Evolutionary conservation across 2,329 filamentous ascomycete genomes (phyloP).

Genomic region (Cladophialophora psammophila): DNA sequence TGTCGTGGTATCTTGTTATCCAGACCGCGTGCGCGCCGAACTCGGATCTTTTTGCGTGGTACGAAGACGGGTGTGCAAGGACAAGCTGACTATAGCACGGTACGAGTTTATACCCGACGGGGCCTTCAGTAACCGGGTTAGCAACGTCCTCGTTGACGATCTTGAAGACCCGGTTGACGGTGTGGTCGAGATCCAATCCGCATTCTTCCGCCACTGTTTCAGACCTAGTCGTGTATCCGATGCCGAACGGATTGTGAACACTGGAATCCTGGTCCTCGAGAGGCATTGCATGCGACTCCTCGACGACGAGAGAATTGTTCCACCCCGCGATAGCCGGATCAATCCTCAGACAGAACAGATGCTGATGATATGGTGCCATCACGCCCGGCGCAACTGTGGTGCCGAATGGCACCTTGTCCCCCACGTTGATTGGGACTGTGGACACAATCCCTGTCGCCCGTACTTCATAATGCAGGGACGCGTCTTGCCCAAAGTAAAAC

Average conservation of each 20-base stretch:
- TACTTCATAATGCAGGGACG: constrained; percentile 51
- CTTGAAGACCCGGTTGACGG: constrained; percentile 61
- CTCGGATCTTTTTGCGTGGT: constrained; percentile 60
- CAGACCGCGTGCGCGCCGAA: constrained; percentile 65
- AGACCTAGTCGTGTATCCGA: constrained; percentile 58
- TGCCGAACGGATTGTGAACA: constrained; percentile 59
- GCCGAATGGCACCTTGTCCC: constrained; percentile 48
- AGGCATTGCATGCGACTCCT: constrained; percentile 67
- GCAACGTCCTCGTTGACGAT: constrained; percentile 62
- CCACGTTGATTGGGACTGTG: constrained; percentile 48
- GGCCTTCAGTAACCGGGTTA: constrained; percentile 62
- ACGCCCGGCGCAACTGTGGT: constrained; percentile 53
- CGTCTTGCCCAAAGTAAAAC: constrained; percentile 53
- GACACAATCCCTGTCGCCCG: constrained; percentile 57
- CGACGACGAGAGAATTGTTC: constrained; percentile 53
- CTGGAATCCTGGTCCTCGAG: constrained; percentile 51
- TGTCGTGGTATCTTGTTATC: constrained; percentile 61
- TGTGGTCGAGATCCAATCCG: constrained; percentile 58
- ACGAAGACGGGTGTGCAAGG: constrained; percentile 61
- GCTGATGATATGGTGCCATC: constrained; percentile 54
- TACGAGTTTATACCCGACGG: constrained; percentile 64
- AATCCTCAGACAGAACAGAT: constrained; percentile 55
- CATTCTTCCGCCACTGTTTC: constrained; percentile 57
- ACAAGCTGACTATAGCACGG: constrained; percentile 64
- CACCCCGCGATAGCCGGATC: constrained; percentile 53